Percentiles rank a stretch among this genome's conserved stretches.
These are phyloP conservation scores for Euphorbia corollata DNA, from an alignment of 441 rosid genomes.

Conservation along the genomic window DNA sequence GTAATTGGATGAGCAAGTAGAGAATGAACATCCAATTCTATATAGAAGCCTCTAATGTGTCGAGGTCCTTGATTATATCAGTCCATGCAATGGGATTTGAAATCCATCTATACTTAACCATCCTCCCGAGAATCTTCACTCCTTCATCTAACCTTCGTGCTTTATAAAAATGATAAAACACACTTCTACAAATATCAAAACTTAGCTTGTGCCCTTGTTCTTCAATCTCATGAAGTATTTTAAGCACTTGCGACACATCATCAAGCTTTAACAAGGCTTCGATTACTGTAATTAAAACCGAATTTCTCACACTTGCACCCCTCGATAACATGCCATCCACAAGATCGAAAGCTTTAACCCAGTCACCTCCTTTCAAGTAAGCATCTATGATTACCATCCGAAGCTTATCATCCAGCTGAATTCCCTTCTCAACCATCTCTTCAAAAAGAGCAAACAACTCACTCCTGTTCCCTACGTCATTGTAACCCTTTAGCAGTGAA, in stretches of 20 bases:
- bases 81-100: too few relatives aligned
- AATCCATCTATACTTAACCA: too few relatives aligned
- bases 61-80: too few relatives aligned
- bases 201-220: constrained; percentile 40
- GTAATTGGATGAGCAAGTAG: too few relatives aligned
- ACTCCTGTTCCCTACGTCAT: constrained; percentile 40
- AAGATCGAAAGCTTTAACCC: constrained; percentile 37
- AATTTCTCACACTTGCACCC: constrained; percentile 31
- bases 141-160: constrained; percentile 41
- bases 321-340: constrained; percentile 42
- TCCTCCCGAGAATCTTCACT: constrained; percentile 32
- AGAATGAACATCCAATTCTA: too few relatives aligned
- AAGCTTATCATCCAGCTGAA: constrained; percentile 47
- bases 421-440: constrained; percentile 56
- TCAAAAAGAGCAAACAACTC: constrained; percentile 46
- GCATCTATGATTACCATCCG: constrained; percentile 47
- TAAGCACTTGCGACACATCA: constrained; percentile 22
- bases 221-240: constrained; percentile 31
- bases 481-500: constrained; percentile 48
- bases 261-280: constrained; percentile 26
- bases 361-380: constrained; percentile 49
- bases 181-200: constrained; percentile 34
- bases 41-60: too few relatives aligned
- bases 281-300: constrained; percentile 22
- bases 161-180: constrained; percentile 41